Percentiles rank a stretch among this genome's conserved stretches.
phyloP scores from a whole-genome alignment of 495 filamentous ascomycete species.

The Penicillium herquei region DNA sequence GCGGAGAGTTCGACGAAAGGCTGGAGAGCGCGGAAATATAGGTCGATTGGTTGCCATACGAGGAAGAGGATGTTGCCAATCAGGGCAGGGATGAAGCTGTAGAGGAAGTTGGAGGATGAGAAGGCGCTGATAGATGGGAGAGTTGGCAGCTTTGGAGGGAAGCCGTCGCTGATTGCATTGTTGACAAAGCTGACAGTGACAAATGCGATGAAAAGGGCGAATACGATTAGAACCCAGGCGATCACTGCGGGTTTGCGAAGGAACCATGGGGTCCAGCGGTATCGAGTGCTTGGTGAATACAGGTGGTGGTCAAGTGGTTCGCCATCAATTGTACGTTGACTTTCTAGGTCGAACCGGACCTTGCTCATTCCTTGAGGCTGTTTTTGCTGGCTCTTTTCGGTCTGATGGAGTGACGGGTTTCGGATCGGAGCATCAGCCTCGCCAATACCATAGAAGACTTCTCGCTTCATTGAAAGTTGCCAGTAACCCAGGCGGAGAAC shows the following conservation, averaged over 20 bases:
- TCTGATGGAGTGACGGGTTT: conserved; percentile 53
- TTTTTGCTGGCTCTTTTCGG: conserved; percentile 29
- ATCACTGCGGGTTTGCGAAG: conserved; percentile 62
- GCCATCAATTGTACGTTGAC: conserved; percentile 29
- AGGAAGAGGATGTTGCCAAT: conserved; percentile 77
- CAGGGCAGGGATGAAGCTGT: conserved; percentile 76
- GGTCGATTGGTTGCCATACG: conserved; percentile 72
- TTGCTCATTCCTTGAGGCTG: conserved; percentile 30
- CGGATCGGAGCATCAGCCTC: conserved; percentile 57
- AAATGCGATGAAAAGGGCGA: conserved; percentile 68
- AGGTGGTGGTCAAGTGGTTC: conserved; percentile 41
- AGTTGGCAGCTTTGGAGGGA: conserved; percentile 63
- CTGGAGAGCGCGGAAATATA: conserved; percentile 69
- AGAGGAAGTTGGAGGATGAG: conserved; percentile 83
- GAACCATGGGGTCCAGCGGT: conserved; percentile 77
- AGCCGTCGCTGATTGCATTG: conserved; percentile 63
- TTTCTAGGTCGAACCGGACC: conserved; percentile 45
- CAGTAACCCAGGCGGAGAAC: conserved; percentile 79
- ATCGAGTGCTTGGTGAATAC: conserved; percentile 49
- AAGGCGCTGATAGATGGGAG: conserved; percentile 63
- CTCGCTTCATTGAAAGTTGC: conserved; percentile 58
- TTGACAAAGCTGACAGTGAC: conserved; percentile 76
- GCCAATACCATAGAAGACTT: conserved; percentile 65
- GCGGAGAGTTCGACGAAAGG: conserved; percentile 67
- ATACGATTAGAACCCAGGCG: conserved; percentile 58